phyloP scores from a whole-genome alignment of 768 basidiomycete genomes.

The Macrolepiota dolichaula region DNA sequence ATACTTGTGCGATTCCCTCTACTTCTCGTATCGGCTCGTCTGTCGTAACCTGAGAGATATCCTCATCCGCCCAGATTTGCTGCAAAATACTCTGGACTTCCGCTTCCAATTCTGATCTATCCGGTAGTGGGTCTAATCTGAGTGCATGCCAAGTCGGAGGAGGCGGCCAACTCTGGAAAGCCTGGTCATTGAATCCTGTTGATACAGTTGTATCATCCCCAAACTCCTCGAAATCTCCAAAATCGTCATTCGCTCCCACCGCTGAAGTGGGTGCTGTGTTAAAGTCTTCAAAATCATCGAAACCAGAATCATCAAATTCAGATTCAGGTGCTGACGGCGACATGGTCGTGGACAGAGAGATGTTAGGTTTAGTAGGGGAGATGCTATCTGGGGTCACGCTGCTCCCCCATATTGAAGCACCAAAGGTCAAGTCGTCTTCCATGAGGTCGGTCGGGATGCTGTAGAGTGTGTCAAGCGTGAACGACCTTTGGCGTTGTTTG shows the following conservation, averaged over 20 bases:
- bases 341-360: slow-evolving; percentile 17
- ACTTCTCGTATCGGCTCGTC: slow-evolving; percentile 75
- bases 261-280: slow-evolving; percentile 39
- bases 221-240: slow-evolving; percentile 88
- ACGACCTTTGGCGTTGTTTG: slow-evolving; percentile 30
- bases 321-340: slow-evolving; percentile 21
- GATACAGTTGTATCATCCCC: slow-evolving; percentile 33
- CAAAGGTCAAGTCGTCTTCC: slow-evolving; percentile 74
- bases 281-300: slow-evolving; percentile 66
- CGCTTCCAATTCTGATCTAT: slow-evolving; percentile 49
- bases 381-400: slow-evolving; percentile 21
- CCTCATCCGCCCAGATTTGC: slow-evolving; percentile 58
- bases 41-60: slow-evolving; percentile 51
- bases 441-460: slow-evolving; percentile 27
- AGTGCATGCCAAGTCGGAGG: slow-evolving; percentile 59
- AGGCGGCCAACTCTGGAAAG: slow-evolving; percentile 39
- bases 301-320: slow-evolving; percentile 30
- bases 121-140: slow-evolving; percentile 61
- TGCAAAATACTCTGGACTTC: slow-evolving; percentile 65
- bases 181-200: slow-evolving; percentile 8
- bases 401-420: slow-evolving; percentile 71
- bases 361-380: slow-evolving; percentile 21
- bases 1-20: slow-evolving; percentile 77
- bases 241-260: slow-evolving; percentile 62
- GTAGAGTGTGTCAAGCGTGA: slow-evolving; percentile 2